phyloP scores from a whole-genome alignment of 2,329 filamentous ascomycete genomes.

The Cryphonectria carpinicola region DNA sequence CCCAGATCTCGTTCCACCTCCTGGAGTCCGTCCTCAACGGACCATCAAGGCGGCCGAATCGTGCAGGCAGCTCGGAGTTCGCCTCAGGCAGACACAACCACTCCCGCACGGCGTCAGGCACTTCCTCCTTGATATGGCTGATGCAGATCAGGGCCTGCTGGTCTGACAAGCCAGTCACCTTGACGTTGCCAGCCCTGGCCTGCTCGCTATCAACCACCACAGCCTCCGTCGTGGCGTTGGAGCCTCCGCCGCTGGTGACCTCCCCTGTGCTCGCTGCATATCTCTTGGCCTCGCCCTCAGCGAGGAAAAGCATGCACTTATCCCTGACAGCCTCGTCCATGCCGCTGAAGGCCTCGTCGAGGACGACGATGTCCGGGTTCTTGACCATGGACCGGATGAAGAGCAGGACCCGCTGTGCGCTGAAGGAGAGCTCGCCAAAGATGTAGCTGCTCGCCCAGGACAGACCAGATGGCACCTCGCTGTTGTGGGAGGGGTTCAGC shows the following conservation, averaged over 20 bases:
- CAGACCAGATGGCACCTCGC: constrained; percentile 37
- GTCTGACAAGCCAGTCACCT: constrained; percentile 65
- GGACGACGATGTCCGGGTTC: constrained; percentile 77
- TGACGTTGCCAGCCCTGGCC: constrained; percentile 48
- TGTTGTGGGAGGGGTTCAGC: constrained; percentile 60
- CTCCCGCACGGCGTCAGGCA: constrained; percentile 79
- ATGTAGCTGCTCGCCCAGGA: constrained; percentile 69
- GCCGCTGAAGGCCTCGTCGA: constrained; percentile 87
- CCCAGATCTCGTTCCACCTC: constrained; percentile 71
- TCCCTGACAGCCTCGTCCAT: constrained; percentile 83
- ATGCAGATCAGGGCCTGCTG: constrained; percentile 88
- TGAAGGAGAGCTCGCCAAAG: constrained; percentile 79
- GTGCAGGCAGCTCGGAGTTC: constrained; percentile 62
- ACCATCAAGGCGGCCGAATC: constrained; percentile 67
- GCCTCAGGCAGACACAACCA: constrained; percentile 86
- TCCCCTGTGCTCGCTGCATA: constrained; percentile 35
- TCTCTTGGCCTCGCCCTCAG: constrained; percentile 60
- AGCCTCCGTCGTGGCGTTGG: constrained; percentile 32
- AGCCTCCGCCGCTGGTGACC: constrained; percentile 10
- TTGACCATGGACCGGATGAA: constrained; percentile 84
- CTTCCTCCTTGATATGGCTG: constrained; percentile 87
- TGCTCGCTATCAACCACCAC: constrained; percentile 52
- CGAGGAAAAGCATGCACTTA: constrained; percentile 83
- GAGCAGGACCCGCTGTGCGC: constrained; percentile 80
- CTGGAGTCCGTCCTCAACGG: constrained; percentile 60